These are phyloP conservation scores for Zymoseptoria crescenta DNA, from an alignment of 2,329 filamentous ascomycete species.

Conservation along the genomic window DNA sequence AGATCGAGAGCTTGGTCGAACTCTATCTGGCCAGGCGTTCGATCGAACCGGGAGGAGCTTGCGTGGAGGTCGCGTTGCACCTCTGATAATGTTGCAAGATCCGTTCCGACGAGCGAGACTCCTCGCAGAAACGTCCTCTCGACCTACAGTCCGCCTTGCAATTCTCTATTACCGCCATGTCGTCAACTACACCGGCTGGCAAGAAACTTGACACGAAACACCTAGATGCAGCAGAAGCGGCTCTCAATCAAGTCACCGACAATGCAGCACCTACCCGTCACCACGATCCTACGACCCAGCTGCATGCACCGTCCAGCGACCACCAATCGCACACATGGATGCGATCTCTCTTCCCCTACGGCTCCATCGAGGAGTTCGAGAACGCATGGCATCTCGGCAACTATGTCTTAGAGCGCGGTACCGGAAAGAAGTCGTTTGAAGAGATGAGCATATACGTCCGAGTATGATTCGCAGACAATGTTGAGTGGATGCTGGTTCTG, in stretches of 20 bases:
- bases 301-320: slow-evolving; percentile 20
- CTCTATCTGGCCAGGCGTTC: not conserved
- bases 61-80: not conserved
- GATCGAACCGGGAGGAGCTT: not conserved
- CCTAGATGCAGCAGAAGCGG: slow-evolving; percentile 19
- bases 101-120: not conserved
- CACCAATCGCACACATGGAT: slow-evolving; percentile 18
- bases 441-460: slow-evolving; percentile 38
- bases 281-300: slow-evolving; percentile 21
- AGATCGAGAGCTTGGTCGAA: not conserved
- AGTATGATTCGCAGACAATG: not conserved
- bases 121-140: not conserved
- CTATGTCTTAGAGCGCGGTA: slow-evolving; percentile 36
- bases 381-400: slow-evolving; percentile 35
- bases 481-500: not conserved
- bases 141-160: not conserved
- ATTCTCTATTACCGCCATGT: not conserved
- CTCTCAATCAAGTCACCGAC: slow-evolving; percentile 20
- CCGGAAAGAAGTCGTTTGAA: slow-evolving; percentile 35
- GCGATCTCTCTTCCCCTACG: slow-evolving; percentile 19
- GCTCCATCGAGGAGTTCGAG: slow-evolving; percentile 29
- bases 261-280: slow-evolving; percentile 13
- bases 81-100: not conserved
- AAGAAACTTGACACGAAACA: slow-evolving; percentile 12
- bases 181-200: not conserved